Evolutionary conservation across 805 yeast species (phyloP), one percentile per base, ranked within the genome.

Genomic region (Schizosaccharomyces lindneri): DNA sequence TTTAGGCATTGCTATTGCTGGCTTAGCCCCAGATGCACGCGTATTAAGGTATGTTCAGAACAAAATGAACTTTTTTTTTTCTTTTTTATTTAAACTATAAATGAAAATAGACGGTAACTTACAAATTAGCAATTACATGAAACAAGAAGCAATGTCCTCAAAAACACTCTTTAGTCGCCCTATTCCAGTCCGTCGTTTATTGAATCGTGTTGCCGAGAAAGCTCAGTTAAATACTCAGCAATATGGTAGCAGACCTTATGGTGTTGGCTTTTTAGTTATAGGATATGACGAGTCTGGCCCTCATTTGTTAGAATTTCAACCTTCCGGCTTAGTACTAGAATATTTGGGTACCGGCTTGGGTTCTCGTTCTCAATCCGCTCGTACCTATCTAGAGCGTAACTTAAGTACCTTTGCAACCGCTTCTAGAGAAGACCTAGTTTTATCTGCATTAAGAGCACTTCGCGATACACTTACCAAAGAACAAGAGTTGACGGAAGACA

Each of bases 1-100:
- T 71, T 74, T 93, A 78, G 99, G 97, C 43, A 78, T 93, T 65
- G 96, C 96, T 0, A 78, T 93, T 62, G 96, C 99, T 1, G 99
- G 99, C 9, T 80, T 93, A 68, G 97, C 97, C 0, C 97, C 99
- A 19, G 99, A 93, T 71, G 98, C 97, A 29, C 79, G 99, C 66
- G 95, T 93, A 48, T 77, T 93, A 5, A 62, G 65, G 65, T 64
- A 59, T 60, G 62, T 17, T 17, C 13, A 1, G 41, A 9, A 11
- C 15, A 36, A 36, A 46, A 15, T 46, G 24, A 46, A 19, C 11
- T 11, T n/a, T n/a, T n/a, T n/a, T n/a, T n/a, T n/a, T n/a, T 13
- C 24, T 3, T 1, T 46, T 9, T 13, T 15, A 46, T n/a, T n/a
- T n/a, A 7, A 46, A 13, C 0, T 6, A 19, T 9, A n/a, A 6